Evolutionary conservation across 1,139 yeast genomes (phyloP).

Genomic region (Blastobotrys serpentis): DNA sequence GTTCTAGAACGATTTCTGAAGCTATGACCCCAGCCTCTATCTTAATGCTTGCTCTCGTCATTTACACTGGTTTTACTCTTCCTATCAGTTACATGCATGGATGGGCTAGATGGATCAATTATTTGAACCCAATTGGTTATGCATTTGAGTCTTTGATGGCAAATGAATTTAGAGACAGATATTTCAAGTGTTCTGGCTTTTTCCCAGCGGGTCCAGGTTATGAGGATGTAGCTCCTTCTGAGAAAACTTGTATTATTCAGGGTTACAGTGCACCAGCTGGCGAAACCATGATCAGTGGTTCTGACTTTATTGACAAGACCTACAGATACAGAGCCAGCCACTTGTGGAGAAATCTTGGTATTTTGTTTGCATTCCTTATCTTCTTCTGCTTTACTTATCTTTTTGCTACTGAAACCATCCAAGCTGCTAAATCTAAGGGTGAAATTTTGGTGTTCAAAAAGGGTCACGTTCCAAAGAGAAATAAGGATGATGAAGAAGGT

Average conservation of each 20-base stretch:
- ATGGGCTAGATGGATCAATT: slow-evolving; percentile 81
- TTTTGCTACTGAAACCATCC: slow-evolving; percentile 59
- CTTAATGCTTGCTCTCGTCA: slow-evolving; percentile 57
- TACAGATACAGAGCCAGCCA: slow-evolving; percentile 55
- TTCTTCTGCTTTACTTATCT: slow-evolving; percentile 59
- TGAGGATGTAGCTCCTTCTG: slow-evolving; percentile 40
- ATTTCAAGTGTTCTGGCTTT: slow-evolving; percentile 45
- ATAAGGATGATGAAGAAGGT: slow-evolving; percentile 31
- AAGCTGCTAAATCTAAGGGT: slow-evolving; percentile 80
- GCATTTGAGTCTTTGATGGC: slow-evolving; percentile 67
- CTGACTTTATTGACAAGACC: slow-evolving; percentile 49
- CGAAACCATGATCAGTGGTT: slow-evolving; percentile 52
- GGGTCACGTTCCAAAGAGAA: slow-evolving; percentile 39
- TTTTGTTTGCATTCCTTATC: slow-evolving; percentile 54
- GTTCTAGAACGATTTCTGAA: slow-evolving; percentile 56
- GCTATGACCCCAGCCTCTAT: slow-evolving; percentile 75
- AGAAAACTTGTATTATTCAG: slow-evolving; percentile 59
- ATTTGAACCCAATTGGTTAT: slow-evolving; percentile 68
- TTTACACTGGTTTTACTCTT: slow-evolving; percentile 74
- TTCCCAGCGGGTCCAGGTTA: slow-evolving; percentile 56
- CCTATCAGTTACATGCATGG: slow-evolving; percentile 68
- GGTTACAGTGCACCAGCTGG: slow-evolving; percentile 51
- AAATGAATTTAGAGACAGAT: slow-evolving; percentile 54
- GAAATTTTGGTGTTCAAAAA: slow-evolving; percentile 70
- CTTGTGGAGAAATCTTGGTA: slow-evolving; percentile 85